Conservation (phyloP, 2,329 filamentous ascomycete genomes). For the Sporothrix pallida region DNA sequence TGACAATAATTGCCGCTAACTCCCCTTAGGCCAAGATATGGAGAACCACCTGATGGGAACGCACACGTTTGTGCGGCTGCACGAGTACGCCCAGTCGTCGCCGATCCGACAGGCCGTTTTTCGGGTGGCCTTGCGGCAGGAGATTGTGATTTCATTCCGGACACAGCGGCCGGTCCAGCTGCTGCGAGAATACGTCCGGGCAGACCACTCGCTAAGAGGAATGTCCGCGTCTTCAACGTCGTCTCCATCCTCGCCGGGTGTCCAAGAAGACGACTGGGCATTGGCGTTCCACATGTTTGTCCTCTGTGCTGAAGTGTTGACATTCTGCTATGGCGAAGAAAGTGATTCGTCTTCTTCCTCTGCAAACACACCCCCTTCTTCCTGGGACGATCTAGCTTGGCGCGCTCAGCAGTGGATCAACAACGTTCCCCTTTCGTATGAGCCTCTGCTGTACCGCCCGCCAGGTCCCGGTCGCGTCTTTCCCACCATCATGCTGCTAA, state of each 20-base stretch:
- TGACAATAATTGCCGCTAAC: too few relatives aligned
- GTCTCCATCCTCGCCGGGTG: neutral
- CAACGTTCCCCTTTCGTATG: slow-evolving; percentile 16
- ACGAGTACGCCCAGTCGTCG: slow-evolving; percentile 30
- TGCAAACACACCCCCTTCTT: neutral
- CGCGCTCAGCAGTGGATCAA: slow-evolving; percentile 28
- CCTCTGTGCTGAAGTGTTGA: slow-evolving; percentile 28
- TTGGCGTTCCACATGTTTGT: slow-evolving; percentile 29
- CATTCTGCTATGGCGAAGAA: slow-evolving; percentile 27
- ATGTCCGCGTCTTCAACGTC: neutral
- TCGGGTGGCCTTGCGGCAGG: slow-evolving; percentile 25
- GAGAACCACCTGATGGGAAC: slow-evolving; percentile 31
- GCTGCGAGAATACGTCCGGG: slow-evolving; percentile 29
- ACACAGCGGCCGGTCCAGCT: slow-evolving; percentile 29
- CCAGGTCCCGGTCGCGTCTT: neutral
- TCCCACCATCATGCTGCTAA: slow-evolving; percentile 27
- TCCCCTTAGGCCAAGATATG: slow-evolving; percentile 14
- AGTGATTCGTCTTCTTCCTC: neutral
- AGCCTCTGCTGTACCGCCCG: slow-evolving; percentile 19
- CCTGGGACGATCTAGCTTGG: slow-evolving; percentile 25
- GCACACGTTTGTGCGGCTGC: slow-evolving; percentile 30
- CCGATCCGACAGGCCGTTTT: slow-evolving; percentile 30
- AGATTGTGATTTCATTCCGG: slow-evolving; percentile 27
- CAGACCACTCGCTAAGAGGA: slow-evolving; percentile 8
- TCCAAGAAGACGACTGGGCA: slow-evolving; percentile 13